Conservation (phyloP, 306 rosid genomes). For the Macrotyloma uniflorum region DNA sequence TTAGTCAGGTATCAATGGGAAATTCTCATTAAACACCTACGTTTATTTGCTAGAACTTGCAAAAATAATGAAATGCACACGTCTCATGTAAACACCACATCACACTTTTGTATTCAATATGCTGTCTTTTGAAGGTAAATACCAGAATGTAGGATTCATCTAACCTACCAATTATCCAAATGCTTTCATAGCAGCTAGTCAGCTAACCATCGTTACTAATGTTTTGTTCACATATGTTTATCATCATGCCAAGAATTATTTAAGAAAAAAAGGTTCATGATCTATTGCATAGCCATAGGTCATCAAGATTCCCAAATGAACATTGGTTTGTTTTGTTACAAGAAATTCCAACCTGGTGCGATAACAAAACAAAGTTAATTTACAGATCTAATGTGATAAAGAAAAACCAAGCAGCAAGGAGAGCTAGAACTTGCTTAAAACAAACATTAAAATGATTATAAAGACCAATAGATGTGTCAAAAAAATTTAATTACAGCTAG, state of each 20-base stretch:
- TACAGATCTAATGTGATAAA: background rate
- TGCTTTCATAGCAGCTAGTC: background rate
- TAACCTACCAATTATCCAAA: background rate
- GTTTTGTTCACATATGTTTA: slow-evolving; percentile 10
- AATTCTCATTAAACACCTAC: background rate
- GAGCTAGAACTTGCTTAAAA: background rate
- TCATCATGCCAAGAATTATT: slow-evolving; percentile 13
- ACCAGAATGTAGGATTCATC: slow-evolving; percentile 5
- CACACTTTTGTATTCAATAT: background rate
- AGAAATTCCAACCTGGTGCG: background rate
- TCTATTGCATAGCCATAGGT: background rate
- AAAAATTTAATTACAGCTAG: background rate
- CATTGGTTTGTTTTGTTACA: slow-evolving; percentile 1
- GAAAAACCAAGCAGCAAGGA: slow-evolving; percentile 26
- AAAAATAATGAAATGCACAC: slow-evolving; percentile 15
- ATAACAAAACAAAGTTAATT: background rate
- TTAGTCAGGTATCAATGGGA: slow-evolving; percentile 16
- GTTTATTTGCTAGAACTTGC: background rate
- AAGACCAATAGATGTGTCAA: slow-evolving; percentile 5
- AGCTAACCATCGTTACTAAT: background rate
- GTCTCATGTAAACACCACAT: slow-evolving; percentile 15
- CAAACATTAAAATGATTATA: background rate
- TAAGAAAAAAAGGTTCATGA: slow-evolving; percentile 2
- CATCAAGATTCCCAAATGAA: slow-evolving; percentile 9
- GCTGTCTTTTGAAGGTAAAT: slow-evolving; percentile 5